Evolutionary conservation across 2,329 filamentous ascomycete genomes (phyloP), one percentile per base, ranked within the genome.

Genomic region (Penicillium sp.): DNA sequence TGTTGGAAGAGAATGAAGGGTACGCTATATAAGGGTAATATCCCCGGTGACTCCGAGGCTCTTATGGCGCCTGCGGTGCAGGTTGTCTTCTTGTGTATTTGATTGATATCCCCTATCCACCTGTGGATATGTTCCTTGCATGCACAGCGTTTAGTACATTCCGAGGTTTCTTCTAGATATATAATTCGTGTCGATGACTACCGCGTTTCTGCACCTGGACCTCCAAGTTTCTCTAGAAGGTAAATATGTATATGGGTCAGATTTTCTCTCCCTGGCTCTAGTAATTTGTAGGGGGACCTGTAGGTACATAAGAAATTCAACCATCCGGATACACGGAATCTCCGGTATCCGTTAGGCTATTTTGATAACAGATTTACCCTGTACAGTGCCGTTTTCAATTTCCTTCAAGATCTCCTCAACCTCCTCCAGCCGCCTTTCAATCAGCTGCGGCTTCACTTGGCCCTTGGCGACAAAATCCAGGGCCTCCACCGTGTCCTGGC

Each of bases 1-100:
- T 65, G 18, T 61, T 63, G 1, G 69, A 72, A 51, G 69, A 72
- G 46, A 62, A 64, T 26, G 60, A 70, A 49, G 69, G 69, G 26
- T 67, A 69, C 47, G 55, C 64, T 36, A 72, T 72, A 51, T 72
- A 61, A 58, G 23, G 20, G 24, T 16, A 28, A 40, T 42, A 23
- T 29, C 3, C 18, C 18, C 18, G 18, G 18, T 20, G 27, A 4
- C 16, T 28, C 14, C 18, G 35, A 29, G 34, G 20, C 43, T 14
- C 18, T 36, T 42, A 23, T 32, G 32, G 39, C 38, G 26, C 34
- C 42, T 51, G 47, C 40, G 13, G 38, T 49, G 46, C 37, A 40
- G 47, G 41, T 23, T 38, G 34, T 18, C 44, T 46, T 27, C 16
- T 46, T 31, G 36, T 44, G 24, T 49, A 47, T 42, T 50, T 38